Evolutionary conservation across 2,329 filamentous ascomycete genomes (phyloP).

Genomic region (Arachnomyces sp.): DNA sequence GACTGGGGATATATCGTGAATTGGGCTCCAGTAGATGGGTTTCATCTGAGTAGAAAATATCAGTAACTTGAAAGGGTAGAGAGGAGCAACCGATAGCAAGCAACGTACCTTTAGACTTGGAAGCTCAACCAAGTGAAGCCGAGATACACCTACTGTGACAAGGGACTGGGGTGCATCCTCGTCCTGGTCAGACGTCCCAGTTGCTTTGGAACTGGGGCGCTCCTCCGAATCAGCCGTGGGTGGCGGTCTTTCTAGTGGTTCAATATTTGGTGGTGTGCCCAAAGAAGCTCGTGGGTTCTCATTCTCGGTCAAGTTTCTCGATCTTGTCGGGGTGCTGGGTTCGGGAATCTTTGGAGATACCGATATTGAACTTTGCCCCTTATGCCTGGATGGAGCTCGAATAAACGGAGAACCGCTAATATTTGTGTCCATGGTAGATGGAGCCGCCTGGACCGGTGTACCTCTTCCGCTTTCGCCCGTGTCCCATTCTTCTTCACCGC

Average conservation of each 20-base stretch:
- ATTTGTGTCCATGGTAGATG: constrained; percentile 25
- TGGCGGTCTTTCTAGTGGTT: constrained; percentile 2
- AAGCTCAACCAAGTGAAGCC: constrained; percentile 78
- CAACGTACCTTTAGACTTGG: constrained; percentile 51
- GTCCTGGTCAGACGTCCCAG: constrained; percentile 12
- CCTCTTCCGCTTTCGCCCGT: constrained; percentile 15
- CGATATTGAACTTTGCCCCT: constrained; percentile 5
- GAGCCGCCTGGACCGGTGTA: constrained; percentile 18
- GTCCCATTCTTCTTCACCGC: constrained; percentile 15
- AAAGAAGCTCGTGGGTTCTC: not conserved
- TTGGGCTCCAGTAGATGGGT: constrained; percentile 94
- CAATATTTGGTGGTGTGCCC: too few species aligned
- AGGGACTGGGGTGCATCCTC: constrained; percentile 38
- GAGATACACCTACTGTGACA: constrained; percentile 80
- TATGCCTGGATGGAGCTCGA: constrained; percentile 29
- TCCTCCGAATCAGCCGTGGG: constrained; percentile 7
- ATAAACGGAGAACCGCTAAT: constrained; percentile 44
- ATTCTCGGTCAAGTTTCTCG: not conserved
- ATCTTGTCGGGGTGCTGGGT: constrained; percentile 8
- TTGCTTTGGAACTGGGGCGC: constrained; percentile 17
- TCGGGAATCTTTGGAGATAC: constrained; percentile 1
- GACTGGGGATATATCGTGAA: constrained; percentile 79
- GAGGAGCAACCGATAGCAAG: constrained; percentile 7
- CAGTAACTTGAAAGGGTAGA: not conserved
- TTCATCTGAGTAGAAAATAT: constrained; percentile 57